Percentiles rank a stretch among this genome's conserved stretches.
Evolutionary conservation across 768 basidiomycete species (phyloP).

Genomic region (Leccinum aurantiacum): DNA sequence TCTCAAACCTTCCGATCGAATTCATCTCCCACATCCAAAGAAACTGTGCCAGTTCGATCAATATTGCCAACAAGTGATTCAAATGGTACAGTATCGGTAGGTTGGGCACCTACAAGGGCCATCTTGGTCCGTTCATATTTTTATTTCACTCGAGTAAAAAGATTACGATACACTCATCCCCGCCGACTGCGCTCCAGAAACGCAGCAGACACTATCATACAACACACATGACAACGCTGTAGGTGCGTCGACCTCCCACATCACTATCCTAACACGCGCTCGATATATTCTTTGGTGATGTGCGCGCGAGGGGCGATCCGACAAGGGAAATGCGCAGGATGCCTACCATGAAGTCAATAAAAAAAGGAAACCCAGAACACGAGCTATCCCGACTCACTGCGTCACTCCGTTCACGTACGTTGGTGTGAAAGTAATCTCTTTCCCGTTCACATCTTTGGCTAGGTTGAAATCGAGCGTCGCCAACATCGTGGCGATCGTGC

Average conservation of each 20-base stretch:
- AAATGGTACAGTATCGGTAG: too few species aligned
- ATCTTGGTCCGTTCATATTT: too few species aligned
- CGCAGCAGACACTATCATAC: background rate
- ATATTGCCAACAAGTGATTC: too few species aligned
- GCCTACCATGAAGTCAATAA: background rate
- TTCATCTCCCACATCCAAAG: background rate
- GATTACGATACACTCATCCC: background rate
- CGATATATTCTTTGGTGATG: conserved; percentile 1
- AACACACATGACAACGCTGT: too few species aligned
- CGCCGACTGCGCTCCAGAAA: background rate
- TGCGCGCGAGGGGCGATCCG: conserved; percentile 7
- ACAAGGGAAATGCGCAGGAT: background rate
- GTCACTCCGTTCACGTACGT: background rate
- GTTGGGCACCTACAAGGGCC: too few species aligned
- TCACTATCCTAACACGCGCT: conserved; percentile 2
- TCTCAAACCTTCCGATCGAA: background rate
- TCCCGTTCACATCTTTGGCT: background rate
- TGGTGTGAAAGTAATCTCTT: background rate
- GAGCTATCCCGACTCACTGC: background rate
- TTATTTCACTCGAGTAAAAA: too few species aligned
- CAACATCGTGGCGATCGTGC: background rate
- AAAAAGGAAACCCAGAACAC: background rate
- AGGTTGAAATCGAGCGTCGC: background rate
- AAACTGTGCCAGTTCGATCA: too few species aligned
- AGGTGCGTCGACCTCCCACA: background rate